Conservation (phyloP, 192 early-diverging fungal genomes). For the Gamsiella multidivaricata region DNA sequence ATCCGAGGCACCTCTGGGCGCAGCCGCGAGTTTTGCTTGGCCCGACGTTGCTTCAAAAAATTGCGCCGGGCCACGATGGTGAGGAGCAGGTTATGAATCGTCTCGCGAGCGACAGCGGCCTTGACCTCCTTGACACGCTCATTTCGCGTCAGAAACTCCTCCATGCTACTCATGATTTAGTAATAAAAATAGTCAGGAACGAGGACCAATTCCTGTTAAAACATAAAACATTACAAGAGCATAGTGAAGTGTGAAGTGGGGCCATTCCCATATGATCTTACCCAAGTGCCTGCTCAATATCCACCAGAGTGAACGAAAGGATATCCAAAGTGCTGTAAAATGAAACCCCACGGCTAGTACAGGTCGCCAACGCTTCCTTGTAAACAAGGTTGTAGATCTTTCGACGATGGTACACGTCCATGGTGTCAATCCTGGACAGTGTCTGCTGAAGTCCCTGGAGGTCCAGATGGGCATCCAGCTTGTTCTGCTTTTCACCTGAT, state of each 20-base stretch:
- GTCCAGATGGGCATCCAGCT: slow-evolving; percentile 16
- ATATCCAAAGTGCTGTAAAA: slow-evolving; percentile 48
- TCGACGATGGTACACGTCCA: slow-evolving; percentile 24
- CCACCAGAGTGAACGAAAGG: slow-evolving; percentile 38
- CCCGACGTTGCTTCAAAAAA: slow-evolving; percentile 42
- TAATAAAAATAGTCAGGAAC: background rate
- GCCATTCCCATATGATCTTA: slow-evolving; percentile 1
- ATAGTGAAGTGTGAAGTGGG: background rate
- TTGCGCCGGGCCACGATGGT: slow-evolving; percentile 41
- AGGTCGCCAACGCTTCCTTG: slow-evolving; percentile 39
- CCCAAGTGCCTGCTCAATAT: slow-evolving; percentile 42
- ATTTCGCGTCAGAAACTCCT: slow-evolving; percentile 40
- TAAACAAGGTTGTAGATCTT: slow-evolving; percentile 36
- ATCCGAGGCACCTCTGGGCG: slow-evolving; percentile 52
- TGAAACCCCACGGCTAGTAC: slow-evolving; percentile 27
- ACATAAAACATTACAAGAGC: background rate
- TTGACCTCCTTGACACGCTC: slow-evolving; percentile 44
- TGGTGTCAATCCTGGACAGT: slow-evolving; percentile 26
- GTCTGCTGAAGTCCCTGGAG: slow-evolving; percentile 29
- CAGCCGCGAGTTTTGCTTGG: slow-evolving; percentile 34
- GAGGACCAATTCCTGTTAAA: too few species aligned
- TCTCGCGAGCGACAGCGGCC: slow-evolving; percentile 41
- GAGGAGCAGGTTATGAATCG: slow-evolving; percentile 43
- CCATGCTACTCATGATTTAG: slow-evolving; percentile 18
- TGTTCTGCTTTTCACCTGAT: background rate